A percentile compares a stretch with the other conserved stretches of the same genome.
Conservation (phyloP, 1,139 yeast species). For the Zhuliangozyma parablackwelliae region DNA sequence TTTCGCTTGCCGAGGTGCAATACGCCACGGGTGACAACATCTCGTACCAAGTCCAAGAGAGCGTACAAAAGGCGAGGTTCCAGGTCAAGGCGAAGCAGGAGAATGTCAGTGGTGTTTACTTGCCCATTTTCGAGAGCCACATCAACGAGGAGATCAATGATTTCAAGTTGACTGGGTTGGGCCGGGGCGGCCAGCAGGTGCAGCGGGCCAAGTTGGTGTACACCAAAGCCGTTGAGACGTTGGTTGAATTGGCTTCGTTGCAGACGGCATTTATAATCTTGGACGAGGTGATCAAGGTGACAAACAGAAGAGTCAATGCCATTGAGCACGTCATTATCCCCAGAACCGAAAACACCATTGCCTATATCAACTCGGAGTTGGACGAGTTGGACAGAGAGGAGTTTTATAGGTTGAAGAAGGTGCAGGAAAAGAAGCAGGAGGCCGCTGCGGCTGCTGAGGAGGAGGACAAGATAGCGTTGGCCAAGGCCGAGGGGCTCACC, state of each 20-base stretch:
- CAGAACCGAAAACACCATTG: slow-evolving; percentile 92
- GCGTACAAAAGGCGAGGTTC: slow-evolving; percentile 86
- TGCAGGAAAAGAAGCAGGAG: slow-evolving; percentile 91
- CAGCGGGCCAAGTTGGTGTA: slow-evolving; percentile 91
- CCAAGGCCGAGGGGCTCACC: slow-evolving; percentile 18
- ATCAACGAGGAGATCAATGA: slow-evolving; percentile 84
- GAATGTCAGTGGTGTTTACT: slow-evolving; percentile 90
- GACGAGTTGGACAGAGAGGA: slow-evolving; percentile 98
- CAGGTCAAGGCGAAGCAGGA: slow-evolving; percentile 90
- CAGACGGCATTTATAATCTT: slow-evolving; percentile 94
- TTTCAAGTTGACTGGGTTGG: slow-evolving; percentile 92
- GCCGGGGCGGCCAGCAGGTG: slow-evolving; percentile 98
- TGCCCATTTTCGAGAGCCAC: slow-evolving; percentile 87
- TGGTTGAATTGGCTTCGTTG: slow-evolving; percentile 90
- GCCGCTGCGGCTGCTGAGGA: slow-evolving; percentile 64
- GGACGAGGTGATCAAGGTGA: slow-evolving; percentile 96
- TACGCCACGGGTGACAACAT: slow-evolving; percentile 97
- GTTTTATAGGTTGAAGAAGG: slow-evolving; percentile 92
- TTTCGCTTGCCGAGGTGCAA: slow-evolving; percentile 93
- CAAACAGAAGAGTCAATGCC: slow-evolving; percentile 97
- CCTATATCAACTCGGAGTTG: slow-evolving; percentile 87
- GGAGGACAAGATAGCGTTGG: slow-evolving; percentile 30
- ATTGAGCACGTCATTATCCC: slow-evolving; percentile 98
- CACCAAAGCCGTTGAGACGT: slow-evolving; percentile 91
- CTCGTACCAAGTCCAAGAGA: slow-evolving; percentile 91